A percentile compares a stretch with the other conserved stretches of the same genome.
phyloP scores from a whole-genome alignment of 306 rosid species.

The Begonia loranthoides region DNA sequence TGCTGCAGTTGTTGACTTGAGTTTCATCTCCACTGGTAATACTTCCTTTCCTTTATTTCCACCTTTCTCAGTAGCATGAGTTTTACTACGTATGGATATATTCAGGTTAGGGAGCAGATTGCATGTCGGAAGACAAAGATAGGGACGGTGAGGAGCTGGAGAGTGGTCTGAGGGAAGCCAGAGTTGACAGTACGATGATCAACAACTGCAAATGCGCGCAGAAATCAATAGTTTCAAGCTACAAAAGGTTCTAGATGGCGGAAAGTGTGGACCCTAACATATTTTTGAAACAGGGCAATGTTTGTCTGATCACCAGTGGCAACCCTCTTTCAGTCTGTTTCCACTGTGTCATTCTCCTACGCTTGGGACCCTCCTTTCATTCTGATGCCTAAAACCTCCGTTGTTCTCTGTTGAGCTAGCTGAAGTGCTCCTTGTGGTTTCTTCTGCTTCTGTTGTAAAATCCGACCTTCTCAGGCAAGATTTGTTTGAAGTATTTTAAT shows the following conservation, averaged over 20 bases:
- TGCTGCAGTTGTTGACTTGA: no score
- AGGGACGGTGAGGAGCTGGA: slow-evolving; percentile 32
- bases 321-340: slow-evolving; percentile 2
- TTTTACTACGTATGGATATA: no score
- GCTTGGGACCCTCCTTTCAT: slow-evolving; percentile 50
- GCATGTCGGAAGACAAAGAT: slow-evolving; percentile 30
- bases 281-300: slow-evolving; percentile 14
- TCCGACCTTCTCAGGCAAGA: no score
- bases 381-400: slow-evolving; percentile 20
- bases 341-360: slow-evolving; percentile 28
- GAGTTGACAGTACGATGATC: slow-evolving; percentile 48
- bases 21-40: no score
- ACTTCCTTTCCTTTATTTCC: no score
- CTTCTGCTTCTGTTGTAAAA: no score
- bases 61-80: no score
- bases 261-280: slow-evolving; percentile 20
- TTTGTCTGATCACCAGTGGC: slow-evolving; percentile 31
- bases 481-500: no score
- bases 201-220: slow-evolving; percentile 37
- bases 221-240: slow-evolving; percentile 25
- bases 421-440: no score
- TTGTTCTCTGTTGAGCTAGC: slow-evolving; percentile 11
- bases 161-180: slow-evolving; percentile 20
- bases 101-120: slow-evolving; percentile 15
- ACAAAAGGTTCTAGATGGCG: no score